Conservation (phyloP, 768 basidiomycete genomes). For the Thelephora ganbajun region DNA sequence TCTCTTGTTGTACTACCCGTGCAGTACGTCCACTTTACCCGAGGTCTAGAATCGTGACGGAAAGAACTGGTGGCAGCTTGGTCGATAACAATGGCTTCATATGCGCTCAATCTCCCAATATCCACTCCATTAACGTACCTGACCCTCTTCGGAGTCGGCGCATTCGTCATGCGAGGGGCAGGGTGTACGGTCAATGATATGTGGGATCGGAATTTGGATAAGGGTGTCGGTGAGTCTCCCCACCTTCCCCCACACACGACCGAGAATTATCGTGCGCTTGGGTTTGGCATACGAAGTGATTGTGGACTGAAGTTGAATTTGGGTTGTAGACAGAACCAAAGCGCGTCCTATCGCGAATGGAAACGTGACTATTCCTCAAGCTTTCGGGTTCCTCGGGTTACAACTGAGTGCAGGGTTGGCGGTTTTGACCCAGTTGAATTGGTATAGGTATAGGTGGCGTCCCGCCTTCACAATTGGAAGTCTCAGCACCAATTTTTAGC, state of each 20-base stretch:
- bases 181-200: slow-evolving; percentile 99
- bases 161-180: slow-evolving; percentile 91
- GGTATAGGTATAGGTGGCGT: slow-evolving; percentile 64
- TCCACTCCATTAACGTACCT: slow-evolving; percentile 63
- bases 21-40: slow-evolving; percentile 41
- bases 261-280: too few relatives aligned
- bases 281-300: too few relatives aligned
- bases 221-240: slow-evolving; percentile 60
- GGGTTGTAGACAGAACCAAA: slow-evolving; percentile 60
- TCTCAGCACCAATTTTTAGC: slow-evolving; percentile 23
- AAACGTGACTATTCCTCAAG: slow-evolving; percentile 62
- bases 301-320: not conserved
- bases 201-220: slow-evolving; percentile 92
- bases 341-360: slow-evolving; percentile 79
- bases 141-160: slow-evolving; percentile 76
- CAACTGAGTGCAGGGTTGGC: slow-evolving; percentile 77
- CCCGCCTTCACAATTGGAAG: not conserved
- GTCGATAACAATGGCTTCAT: slow-evolving; percentile 96
- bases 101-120: slow-evolving; percentile 54
- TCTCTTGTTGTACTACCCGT: slow-evolving; percentile 83
- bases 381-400: slow-evolving; percentile 64
- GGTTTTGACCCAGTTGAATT: slow-evolving; percentile 82
- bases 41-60: not conserved
- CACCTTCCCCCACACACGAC: too few relatives aligned
- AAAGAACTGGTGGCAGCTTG: slow-evolving; percentile 49